These are phyloP conservation scores for Xylaria venustula DNA, from an alignment of 495 filamentous ascomycete genomes.

Conservation along the genomic window DNA sequence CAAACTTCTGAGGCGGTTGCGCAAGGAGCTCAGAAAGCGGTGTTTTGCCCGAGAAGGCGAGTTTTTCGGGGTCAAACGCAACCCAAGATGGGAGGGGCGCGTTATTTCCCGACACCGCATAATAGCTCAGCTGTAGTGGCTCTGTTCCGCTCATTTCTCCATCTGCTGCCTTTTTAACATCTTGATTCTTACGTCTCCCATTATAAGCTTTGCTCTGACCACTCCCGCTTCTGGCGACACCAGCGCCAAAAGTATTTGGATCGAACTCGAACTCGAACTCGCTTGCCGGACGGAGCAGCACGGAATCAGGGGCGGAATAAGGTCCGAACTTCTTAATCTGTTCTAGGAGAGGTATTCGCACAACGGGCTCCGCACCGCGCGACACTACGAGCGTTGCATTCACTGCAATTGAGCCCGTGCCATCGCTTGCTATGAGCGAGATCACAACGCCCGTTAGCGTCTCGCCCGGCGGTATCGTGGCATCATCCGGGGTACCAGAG, in stretches of 20 bases:
- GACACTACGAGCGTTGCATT: slow-evolving; percentile 64
- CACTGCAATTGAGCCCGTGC: slow-evolving; percentile 54
- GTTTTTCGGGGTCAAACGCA: slow-evolving; percentile 59
- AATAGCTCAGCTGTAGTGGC: slow-evolving; percentile 52
- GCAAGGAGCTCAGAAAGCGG: slow-evolving; percentile 61
- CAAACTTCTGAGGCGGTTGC: slow-evolving; percentile 68
- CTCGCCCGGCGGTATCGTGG: slow-evolving; percentile 52
- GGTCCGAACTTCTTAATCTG: slow-evolving; percentile 41
- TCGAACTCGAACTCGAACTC: slow-evolving; percentile 39
- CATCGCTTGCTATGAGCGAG: slow-evolving; percentile 60
- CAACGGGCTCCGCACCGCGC: slow-evolving; percentile 36
- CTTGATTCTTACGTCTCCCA: not conserved
- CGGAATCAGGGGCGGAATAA: slow-evolving; percentile 39
- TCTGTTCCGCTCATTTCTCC: slow-evolving; percentile 4
- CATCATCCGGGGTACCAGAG: slow-evolving; percentile 60
- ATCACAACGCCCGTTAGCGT: slow-evolving; percentile 46
- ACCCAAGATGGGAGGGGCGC: slow-evolving; percentile 88
- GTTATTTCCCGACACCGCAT: slow-evolving; percentile 73
- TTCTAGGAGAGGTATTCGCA: slow-evolving; percentile 35
- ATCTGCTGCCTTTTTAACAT: not conserved
- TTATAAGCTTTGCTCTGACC: not conserved
- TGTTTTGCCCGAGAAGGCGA: slow-evolving; percentile 74
- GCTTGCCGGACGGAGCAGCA: slow-evolving; percentile 36
- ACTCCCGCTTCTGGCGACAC: not conserved
- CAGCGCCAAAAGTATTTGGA: slow-evolving; percentile 37